A percentile compares a stretch with the other conserved stretches of the same genome.
Conservation (phyloP, 805 yeast species). For the Yarrowia sp. region DNA sequence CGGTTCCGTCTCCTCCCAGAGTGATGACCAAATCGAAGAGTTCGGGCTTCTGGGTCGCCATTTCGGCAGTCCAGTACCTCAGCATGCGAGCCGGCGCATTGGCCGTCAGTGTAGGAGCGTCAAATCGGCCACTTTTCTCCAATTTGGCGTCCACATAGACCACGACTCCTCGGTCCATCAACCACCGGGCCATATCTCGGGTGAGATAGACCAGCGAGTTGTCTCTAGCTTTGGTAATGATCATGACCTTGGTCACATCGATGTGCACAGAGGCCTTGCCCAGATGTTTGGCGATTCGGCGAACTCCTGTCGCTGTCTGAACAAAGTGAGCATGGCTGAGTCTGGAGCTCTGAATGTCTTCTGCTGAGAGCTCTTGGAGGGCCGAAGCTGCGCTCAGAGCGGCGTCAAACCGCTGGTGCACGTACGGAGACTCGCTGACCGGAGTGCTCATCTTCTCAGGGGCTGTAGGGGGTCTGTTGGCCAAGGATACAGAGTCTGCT, state of each 20-base stretch:
- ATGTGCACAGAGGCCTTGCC: slow-evolving; percentile 56
- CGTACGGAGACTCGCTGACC: slow-evolving; percentile 37
- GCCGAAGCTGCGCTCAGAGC: slow-evolving; percentile 38
- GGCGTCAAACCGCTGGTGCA: slow-evolving; percentile 38
- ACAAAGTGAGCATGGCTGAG: slow-evolving; percentile 41
- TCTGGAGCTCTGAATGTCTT: slow-evolving; percentile 37
- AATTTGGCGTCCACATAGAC: slow-evolving; percentile 80
- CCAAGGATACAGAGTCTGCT: slow-evolving; percentile 11
- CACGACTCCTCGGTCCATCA: slow-evolving; percentile 56
- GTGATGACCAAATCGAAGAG: slow-evolving; percentile 80
- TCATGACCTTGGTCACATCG: slow-evolving; percentile 72
- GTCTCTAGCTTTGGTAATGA: slow-evolving; percentile 90
- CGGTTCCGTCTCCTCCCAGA: slow-evolving; percentile 96
- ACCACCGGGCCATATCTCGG: slow-evolving; percentile 80
- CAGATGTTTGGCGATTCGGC: slow-evolving; percentile 46
- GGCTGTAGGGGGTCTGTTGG: slow-evolving; percentile 6
- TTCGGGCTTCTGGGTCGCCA: slow-evolving; percentile 55
- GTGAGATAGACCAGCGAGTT: slow-evolving; percentile 77
- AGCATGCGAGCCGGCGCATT: slow-evolving; percentile 48
- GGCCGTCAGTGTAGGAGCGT: slow-evolving; percentile 50
- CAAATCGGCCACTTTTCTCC: slow-evolving; percentile 67
- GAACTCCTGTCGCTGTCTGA: slow-evolving; percentile 48
- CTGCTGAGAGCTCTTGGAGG: slow-evolving; percentile 37
- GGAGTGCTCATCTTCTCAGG: slow-evolving; percentile 36
- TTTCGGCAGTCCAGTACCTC: slow-evolving; percentile 71